phyloP scores from a whole-genome alignment of 2,329 filamentous ascomycete species.

The Botryotinia globosa region DNA sequence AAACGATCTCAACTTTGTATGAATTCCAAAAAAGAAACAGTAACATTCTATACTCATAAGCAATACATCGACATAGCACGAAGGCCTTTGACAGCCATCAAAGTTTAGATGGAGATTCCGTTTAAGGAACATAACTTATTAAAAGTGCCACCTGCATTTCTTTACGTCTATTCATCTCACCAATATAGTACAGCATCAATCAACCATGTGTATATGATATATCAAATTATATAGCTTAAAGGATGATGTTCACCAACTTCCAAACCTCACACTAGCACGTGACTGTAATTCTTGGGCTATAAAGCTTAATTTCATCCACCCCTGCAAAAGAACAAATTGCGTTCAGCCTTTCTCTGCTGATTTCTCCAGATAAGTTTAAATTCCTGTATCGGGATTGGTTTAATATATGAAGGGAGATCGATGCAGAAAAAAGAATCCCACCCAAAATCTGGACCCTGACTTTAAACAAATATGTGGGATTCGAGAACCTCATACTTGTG shows the following conservation, averaged over 20 bases:
- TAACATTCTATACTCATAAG: background rate
- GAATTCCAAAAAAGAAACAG: background rate
- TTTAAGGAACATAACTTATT: background rate
- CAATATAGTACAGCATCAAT: background rate
- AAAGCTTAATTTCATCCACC: conserved; percentile 13
- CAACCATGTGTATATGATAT: background rate
- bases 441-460: conserved; percentile 14
- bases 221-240: too few species aligned
- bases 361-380: conserved; percentile 20
- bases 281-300: background rate
- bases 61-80: background rate
- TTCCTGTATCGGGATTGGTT: conserved; percentile 19
- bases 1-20: background rate
- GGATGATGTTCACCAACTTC: background rate
- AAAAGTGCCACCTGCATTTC: background rate
- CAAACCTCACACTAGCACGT: background rate
- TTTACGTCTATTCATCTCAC: background rate
- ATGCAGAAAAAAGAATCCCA: conserved; percentile 12
- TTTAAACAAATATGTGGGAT: conserved; percentile 13
- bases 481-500: conserved; percentile 2
- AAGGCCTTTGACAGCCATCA: background rate
- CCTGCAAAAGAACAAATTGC: conserved; percentile 17
- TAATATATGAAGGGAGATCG: background rate
- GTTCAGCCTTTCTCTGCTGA: background rate
- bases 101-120: background rate